Conservation (phyloP, 2,329 filamentous ascomycete genomes). For the Claviceps sp. region DNA sequence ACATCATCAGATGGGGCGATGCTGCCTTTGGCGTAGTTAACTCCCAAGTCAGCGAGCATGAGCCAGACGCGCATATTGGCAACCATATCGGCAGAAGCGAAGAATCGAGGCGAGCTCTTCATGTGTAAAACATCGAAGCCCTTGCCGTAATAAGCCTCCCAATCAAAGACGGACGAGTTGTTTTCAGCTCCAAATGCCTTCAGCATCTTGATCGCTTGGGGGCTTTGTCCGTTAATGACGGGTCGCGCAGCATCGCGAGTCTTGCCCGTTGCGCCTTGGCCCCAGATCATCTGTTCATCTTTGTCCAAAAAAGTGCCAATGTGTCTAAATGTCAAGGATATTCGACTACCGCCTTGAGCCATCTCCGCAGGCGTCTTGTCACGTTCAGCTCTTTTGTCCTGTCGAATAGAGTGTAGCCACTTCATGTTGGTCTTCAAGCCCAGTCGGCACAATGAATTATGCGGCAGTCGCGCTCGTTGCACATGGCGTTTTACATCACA, state of each 20-base stretch:
- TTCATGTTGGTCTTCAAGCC: slow-evolving; percentile 68
- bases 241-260: slow-evolving; percentile 40
- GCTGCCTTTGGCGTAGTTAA: slow-evolving; percentile 34
- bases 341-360: slow-evolving; percentile 62
- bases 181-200: slow-evolving; percentile 79
- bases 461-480: slow-evolving; percentile 62
- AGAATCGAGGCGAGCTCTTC: slow-evolving; percentile 35
- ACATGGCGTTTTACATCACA: slow-evolving; percentile 33
- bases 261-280: slow-evolving; percentile 73
- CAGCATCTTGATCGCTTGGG: slow-evolving; percentile 56
- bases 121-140: slow-evolving; percentile 79
- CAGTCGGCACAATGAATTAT: slow-evolving; percentile 80
- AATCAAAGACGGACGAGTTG: slow-evolving; percentile 55
- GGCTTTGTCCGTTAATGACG: slow-evolving; percentile 57
- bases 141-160: slow-evolving; percentile 59
- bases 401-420: slow-evolving; percentile 86
- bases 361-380: slow-evolving; percentile 61
- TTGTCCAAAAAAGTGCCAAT: slow-evolving; percentile 75
- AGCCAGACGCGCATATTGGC: slow-evolving; percentile 36
- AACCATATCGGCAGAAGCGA: slow-evolving; percentile 31
- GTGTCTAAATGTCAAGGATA: slow-evolving; percentile 80
- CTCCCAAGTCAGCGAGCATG: slow-evolving; percentile 34
- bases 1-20: slow-evolving; percentile 10
- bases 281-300: slow-evolving; percentile 64
- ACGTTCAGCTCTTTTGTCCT: slow-evolving; percentile 59